Base-by-base conservation (phyloP, 202 grass and related monocot species). In the Setaria italica region DNA sequence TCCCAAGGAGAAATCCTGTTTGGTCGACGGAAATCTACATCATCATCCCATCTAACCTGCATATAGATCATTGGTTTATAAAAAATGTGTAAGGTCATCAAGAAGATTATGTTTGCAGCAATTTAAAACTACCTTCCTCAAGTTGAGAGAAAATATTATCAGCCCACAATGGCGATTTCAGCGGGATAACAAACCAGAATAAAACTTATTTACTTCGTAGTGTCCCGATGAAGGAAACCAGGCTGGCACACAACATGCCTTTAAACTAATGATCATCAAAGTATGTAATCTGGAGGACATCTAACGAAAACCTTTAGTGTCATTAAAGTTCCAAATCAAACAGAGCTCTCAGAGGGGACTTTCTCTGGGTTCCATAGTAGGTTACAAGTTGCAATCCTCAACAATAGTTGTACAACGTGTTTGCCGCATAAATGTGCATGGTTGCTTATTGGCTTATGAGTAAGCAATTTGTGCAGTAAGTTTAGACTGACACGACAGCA, bases 1-100 rank as follows among this genome's bases (percentile, higher is more conserved):
- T 99, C 94, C 97, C 97, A 99, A 85, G 97, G 97, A 71, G 97
- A 99, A 13, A 99, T 86, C 85, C 92, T 91, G 80, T 88, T 99
- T 62, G 80, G 83, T 19, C 85, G 85, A 73, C 75, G 62, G 25
- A 83, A 86, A 69, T 94, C 94, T 20, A 75, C 80, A 16, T 95
- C 87, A 17, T 90, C 94, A 82, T 99, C 94, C 97, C 97, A 99
- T 55, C 89, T 92, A 13, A 99, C 97, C 97, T 99, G 58, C 46
- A 68, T 77, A 83, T 10, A 68, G 4, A 33, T 11, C 35, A 55
- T 43, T 41, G 60, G 21, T 37, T 6, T 34, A 73, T 32, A 55
- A 64, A 76, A 65, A 7, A 39, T 19, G 66, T 2, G 1, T 21
- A 84, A 7, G 14, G 2, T 56, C 62, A 77, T 70, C 2, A 62